Base-by-base conservation (phyloP, 73 alveolate species). In the Paramecium octaurelia region DNA sequence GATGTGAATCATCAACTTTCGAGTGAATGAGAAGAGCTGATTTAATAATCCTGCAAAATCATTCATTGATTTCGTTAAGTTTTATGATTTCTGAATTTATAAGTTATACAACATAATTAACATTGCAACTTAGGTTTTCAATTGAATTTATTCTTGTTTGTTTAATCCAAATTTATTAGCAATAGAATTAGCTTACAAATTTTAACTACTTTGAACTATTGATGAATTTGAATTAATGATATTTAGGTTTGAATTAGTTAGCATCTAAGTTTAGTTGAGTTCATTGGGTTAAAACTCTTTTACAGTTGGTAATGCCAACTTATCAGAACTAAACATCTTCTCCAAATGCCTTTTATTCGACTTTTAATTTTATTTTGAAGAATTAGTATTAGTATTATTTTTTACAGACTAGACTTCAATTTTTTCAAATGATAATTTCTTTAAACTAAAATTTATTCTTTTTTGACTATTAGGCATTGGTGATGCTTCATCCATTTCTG, bases 91-190 rank as follows among this genome's bases (percentile, higher is more conserved):
- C 12, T 89, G 59, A 16, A 69, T 71, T 89, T 89, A 64, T 73
- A 89, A 58, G 16, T 89, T 89, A 46, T 89, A 89, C 29, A 89
- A 48, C 86, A 70, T 50, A 71, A 89, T 89, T 70, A 89, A 71
- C 86, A 77, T 89, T 24, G 88, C 48, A 0, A 89, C 94, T 89
- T 89, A 23, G 5, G 86, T 64, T 68, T 89, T 89, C 12, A 69
- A 64, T 89, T 89, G 35, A 0, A 80, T 42, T 6, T 43, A 80
- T 48, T 80, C 91, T 80, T 80, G 46, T 80, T 48, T 80, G 8
- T 6, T 80, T 35, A 80, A 80, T 44, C 91, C 91, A 80, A 80
- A 80, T 48, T 80, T 80, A 80, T 40, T 42, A 11, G 70, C 76
- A 21, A 20, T 80, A 11, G 16, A 11, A 11, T 29, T 75, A 18